Percentiles rank a stretch among this genome's conserved stretches.
Conservation (phyloP, 441 rosid species). For the Adansonia grandidieri region DNA sequence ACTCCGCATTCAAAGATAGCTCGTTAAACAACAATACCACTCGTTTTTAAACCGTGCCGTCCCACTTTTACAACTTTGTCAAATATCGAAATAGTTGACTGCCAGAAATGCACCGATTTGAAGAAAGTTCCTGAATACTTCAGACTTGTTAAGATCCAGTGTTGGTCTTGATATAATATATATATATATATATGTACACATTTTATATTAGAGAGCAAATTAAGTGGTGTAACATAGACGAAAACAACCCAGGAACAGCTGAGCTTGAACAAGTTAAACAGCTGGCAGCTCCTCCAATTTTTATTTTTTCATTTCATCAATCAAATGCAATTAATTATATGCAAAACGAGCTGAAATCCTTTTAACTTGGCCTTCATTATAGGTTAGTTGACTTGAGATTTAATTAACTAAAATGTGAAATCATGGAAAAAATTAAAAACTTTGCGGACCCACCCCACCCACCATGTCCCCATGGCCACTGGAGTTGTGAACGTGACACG, state of each 20-base stretch:
- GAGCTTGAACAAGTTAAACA: not conserved
- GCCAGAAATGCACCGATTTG: slow-evolving; percentile 24
- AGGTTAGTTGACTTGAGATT: not conserved
- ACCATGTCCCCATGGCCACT: too few relatives aligned
- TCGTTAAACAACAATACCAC: slow-evolving; percentile 12
- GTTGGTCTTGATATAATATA: not conserved
- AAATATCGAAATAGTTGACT: not conserved
- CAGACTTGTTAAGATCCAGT: not conserved
- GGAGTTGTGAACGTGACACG: too few relatives aligned
- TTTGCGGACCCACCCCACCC: too few relatives aligned
- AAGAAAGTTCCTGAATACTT: not conserved
- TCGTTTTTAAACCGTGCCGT: slow-evolving; percentile 1
- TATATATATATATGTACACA: too few relatives aligned
- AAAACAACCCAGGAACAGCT: not conserved
- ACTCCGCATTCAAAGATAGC: not conserved
- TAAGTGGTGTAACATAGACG: not conserved
- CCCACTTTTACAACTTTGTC: slow-evolving; percentile 11
- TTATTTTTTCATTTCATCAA: not conserved
- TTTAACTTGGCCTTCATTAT: not conserved
- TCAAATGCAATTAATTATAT: not conserved
- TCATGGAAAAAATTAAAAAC: not conserved
- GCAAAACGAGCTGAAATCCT: not conserved
- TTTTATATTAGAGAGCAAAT: not conserved
- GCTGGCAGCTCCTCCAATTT: slow-evolving; percentile 2
- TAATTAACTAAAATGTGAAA: not conserved